Evolutionary conservation across 768 basidiomycete genomes (phyloP), one percentile per base, ranked within the genome.

Genomic region (Ramaria rubella): DNA sequence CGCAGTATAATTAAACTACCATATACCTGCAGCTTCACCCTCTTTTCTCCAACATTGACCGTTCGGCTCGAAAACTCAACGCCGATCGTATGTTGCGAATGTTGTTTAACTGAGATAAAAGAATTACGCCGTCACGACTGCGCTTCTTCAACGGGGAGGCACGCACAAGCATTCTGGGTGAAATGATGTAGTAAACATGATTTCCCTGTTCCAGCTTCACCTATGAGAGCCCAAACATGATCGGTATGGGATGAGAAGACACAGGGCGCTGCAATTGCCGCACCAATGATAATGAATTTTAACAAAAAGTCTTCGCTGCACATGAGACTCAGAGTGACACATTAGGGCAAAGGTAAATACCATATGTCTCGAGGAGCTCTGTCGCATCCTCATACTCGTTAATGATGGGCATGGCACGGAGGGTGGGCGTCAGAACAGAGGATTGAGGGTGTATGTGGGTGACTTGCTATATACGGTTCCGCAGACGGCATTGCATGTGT

Each of bases 211-310:
- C 94, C 95, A 21, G 95, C 90, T 75, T 97, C 94, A 61, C 94
- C 94, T 97, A 59, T 24, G 61, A 7, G 31, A 19, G 31, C 11
- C 31, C 15, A 15, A 23, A 51, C 33, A 30, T 57, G 54, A 53
- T 49, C 27, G 34, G 31, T 12, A 55, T 31, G 4, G 49, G 26
- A 48, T 12, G 42, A 9, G 24, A 11, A 24, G 52, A 56, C 33
- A 57, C 49, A 19, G 48, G 45, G 45, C 48, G 50, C 49, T 51
- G 31, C 19, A 40, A 36, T n/a, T n/a, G n/a, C 60, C 77, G 58
- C 62, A 91, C 95, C 95, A 65, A 97, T 92, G 63, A 98, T 82
- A 67, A 97, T 96, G 73, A 94, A 93, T 75, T 99, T 99, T 85
- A 97, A 92, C 62, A 99, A 81, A 71, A 96, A 98, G 74, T 99